These are phyloP conservation scores for Babesia gibsoni DNA, from an alignment of 169 alveolate genomes.

Conservation along the genomic window DNA sequence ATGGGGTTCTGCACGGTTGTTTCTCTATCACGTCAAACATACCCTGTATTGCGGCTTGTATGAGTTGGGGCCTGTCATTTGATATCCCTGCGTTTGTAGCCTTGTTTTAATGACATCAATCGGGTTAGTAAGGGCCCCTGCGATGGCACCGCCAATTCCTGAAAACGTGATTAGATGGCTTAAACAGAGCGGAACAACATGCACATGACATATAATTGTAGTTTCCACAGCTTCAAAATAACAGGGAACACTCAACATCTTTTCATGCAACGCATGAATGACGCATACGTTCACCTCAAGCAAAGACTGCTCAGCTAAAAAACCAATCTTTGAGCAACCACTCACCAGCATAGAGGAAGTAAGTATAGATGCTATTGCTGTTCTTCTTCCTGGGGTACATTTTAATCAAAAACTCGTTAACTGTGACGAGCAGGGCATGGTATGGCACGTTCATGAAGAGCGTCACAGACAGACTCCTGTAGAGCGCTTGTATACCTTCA, in stretches of 20 bases:
- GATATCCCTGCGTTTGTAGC: constrained; percentile 88
- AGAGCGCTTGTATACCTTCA: constrained; percentile 90
- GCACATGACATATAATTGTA: not conserved
- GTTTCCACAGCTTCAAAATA: too few species aligned
- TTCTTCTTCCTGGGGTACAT: constrained; percentile 34
- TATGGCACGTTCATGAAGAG: constrained; percentile 93
- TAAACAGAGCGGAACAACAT: not conserved
- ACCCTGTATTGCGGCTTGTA: not conserved
- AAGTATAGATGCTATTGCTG: not conserved
- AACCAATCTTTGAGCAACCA: too few species aligned
- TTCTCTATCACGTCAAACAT: not conserved
- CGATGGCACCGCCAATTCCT: constrained; percentile 94
- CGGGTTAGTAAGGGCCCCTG: constrained; percentile 93
- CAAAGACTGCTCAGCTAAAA: too few species aligned
- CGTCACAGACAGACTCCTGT: constrained; percentile 91
- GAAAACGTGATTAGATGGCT: constrained; percentile 68
- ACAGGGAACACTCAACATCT: too few species aligned
- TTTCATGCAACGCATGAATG: too few species aligned
- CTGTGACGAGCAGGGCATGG: constrained; percentile 87
- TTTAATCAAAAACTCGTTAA: constrained; percentile 89
- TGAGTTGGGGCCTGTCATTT: not conserved
- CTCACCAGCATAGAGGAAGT: constrained; percentile 35
- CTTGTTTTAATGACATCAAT: constrained; percentile 95
- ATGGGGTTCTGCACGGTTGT: constrained; percentile 36
- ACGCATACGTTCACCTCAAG: too few species aligned